Evolutionary conservation across 192 early-diverging fungal species (phyloP).

Genomic region (Linnemannia exigua): DNA sequence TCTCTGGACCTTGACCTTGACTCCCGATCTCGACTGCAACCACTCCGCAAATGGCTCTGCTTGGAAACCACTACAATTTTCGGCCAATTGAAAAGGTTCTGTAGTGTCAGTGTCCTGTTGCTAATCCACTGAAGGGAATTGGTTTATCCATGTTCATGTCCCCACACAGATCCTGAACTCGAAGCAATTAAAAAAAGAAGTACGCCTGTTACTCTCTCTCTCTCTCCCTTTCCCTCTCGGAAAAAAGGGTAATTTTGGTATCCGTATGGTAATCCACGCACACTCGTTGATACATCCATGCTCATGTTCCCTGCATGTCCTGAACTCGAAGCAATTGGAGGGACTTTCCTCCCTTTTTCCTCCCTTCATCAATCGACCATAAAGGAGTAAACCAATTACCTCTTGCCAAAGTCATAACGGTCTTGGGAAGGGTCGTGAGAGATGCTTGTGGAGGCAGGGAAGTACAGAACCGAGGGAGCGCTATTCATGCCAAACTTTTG

Average conservation of each 20-base stretch:
- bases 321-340: background rate
- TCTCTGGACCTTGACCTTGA: slow-evolving; percentile 60
- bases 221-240: too few species aligned
- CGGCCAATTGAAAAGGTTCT: background rate
- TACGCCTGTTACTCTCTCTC: too few species aligned
- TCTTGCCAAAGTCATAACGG: slow-evolving; percentile 72
- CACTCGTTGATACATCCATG: too few species aligned
- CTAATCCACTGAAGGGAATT: too few species aligned
- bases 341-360: too few species aligned
- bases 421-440: slow-evolving; percentile 54
- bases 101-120: background rate
- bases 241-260: too few species aligned
- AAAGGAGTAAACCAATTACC: slow-evolving; percentile 52
- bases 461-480: slow-evolving; percentile 79
- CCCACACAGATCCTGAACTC: too few species aligned
- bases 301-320: too few species aligned
- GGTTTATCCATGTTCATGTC: too few species aligned
- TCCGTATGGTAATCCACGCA: too few species aligned
- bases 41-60: slow-evolving; percentile 77
- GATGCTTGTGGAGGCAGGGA: slow-evolving; percentile 67
- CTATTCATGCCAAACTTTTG: slow-evolving; percentile 70
- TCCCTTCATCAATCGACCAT: too few species aligned
- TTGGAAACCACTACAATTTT: slow-evolving; percentile 65
- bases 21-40: slow-evolving; percentile 60
- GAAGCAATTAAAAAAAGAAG: too few species aligned